Conservation (phyloP, 2,329 filamentous ascomycete species). For the Rutstroemia sp. region DNA sequence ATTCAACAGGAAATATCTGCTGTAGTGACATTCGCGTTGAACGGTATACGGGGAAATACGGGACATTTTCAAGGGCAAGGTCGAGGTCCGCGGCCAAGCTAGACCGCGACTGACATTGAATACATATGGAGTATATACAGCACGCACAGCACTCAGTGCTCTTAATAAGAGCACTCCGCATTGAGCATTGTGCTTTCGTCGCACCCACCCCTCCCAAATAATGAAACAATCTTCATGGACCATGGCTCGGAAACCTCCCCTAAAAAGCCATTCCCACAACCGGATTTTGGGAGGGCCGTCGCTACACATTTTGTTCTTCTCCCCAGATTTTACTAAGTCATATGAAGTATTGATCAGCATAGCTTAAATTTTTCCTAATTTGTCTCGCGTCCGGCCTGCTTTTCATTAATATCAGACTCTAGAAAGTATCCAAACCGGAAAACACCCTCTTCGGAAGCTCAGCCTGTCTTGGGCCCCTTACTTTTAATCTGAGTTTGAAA, state of each 20-base stretch:
- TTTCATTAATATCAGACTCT: too few relatives aligned
- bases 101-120: too few relatives aligned
- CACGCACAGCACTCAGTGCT: too few relatives aligned
- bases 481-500: too few relatives aligned
- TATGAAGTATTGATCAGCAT: slow-evolving; percentile 17
- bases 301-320: slow-evolving; percentile 2
- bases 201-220: too few relatives aligned
- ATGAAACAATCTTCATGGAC: neutral
- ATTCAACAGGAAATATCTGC: too few relatives aligned
- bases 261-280: neutral
- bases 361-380: slow-evolving; percentile 16
- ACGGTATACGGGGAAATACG: neutral
- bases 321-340: slow-evolving; percentile 6
- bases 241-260: neutral
- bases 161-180: too few relatives aligned
- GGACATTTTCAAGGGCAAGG: neutral
- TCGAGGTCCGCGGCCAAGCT: neutral
- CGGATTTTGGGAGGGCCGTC: neutral
- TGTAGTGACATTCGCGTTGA: neutral
- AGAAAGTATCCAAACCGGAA: neutral
- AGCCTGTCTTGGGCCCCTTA: too few relatives aligned
- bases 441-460: neutral
- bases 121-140: too few relatives aligned
- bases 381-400: neutral
- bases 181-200: neutral